phyloP scores from a whole-genome alignment of 805 yeast genomes.

The Ascoidea asiatica region DNA sequence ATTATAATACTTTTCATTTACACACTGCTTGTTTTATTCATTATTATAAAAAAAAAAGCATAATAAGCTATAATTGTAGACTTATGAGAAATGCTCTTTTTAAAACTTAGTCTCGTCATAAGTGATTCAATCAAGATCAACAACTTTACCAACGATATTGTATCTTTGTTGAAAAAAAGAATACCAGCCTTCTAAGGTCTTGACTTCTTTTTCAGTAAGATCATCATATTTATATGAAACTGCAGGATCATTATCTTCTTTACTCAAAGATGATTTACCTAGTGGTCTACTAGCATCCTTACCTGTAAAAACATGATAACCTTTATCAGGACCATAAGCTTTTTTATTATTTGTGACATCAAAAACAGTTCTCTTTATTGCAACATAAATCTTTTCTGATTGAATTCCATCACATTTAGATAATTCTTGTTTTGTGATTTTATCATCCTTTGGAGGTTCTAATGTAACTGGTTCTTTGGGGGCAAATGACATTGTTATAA shows the following conservation, averaged over 20 bases:
- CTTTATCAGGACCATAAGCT: constrained; percentile 67
- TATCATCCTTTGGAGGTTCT: constrained; percentile 34
- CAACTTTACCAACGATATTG: constrained; percentile 10
- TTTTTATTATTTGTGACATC: constrained; percentile 58
- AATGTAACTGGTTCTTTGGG: constrained; percentile 42
- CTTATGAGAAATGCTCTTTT: too few species aligned
- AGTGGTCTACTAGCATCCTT: constrained; percentile 67
- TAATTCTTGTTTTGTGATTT: constrained; percentile 28
- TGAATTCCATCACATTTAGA: constrained; percentile 30
- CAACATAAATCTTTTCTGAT: constrained; percentile 45
- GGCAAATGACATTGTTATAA: constrained; percentile 23
- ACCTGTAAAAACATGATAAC: constrained; percentile 62
- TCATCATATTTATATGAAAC: constrained; percentile 36
- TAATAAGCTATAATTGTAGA: too few species aligned
- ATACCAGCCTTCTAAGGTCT: constrained; percentile 64
- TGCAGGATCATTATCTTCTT: constrained; percentile 29
- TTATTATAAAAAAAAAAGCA: too few species aligned
- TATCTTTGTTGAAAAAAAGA: constrained; percentile 44
- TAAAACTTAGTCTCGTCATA: too few species aligned
- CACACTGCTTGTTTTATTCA: too few species aligned
- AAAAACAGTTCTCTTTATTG: constrained; percentile 62
- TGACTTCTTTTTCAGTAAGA: constrained; percentile 44
- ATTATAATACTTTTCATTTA: too few species aligned
- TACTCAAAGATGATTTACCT: constrained; percentile 51
- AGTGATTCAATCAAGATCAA: constrained; percentile 1